Conservation (phyloP, 768 basidiomycete species). For the Mycena epipterygia region DNA sequence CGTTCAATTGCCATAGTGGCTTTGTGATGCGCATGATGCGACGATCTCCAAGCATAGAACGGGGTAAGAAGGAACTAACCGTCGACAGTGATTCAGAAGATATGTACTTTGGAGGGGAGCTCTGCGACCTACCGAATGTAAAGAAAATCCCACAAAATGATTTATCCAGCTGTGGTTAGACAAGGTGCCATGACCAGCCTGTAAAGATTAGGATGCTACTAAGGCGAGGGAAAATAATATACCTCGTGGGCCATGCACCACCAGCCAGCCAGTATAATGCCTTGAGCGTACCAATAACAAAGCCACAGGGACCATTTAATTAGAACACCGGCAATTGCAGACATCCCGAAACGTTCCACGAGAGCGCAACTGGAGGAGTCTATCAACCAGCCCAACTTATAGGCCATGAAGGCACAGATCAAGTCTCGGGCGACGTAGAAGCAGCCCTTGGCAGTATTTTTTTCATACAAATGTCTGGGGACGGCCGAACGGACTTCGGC, state of each 20-base stretch:
- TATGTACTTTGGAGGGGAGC: slow-evolving; percentile 52
- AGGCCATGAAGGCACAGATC: slow-evolving; percentile 53
- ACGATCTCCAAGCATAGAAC: slow-evolving; percentile 78
- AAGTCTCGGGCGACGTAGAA: slow-evolving; percentile 61
- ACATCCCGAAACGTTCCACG: slow-evolving; percentile 15
- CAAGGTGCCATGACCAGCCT: slow-evolving; percentile 57
- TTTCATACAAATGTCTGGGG: slow-evolving; percentile 61
- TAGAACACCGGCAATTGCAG: slow-evolving; percentile 18
- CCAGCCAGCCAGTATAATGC: slow-evolving; percentile 57
- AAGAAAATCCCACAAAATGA: slow-evolving; percentile 38
- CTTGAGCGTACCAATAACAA: slow-evolving; percentile 58
- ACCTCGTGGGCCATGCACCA: slow-evolving; percentile 60
- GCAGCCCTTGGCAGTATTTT: slow-evolving; percentile 58
- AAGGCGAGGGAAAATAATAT: background rate
- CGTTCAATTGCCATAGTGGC: slow-evolving; percentile 69
- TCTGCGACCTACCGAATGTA: slow-evolving; percentile 49
- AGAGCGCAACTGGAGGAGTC: slow-evolving; percentile 32
- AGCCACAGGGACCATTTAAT: slow-evolving; percentile 49
- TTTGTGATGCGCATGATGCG: slow-evolving; percentile 72
- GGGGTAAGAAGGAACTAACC: slow-evolving; percentile 63
- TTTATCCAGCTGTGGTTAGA: slow-evolving; percentile 48
- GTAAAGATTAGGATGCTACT: background rate
- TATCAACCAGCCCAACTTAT: slow-evolving; percentile 54
- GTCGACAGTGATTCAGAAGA: slow-evolving; percentile 53
- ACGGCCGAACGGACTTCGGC: slow-evolving; percentile 61